Base-by-base conservation (phyloP, 2,329 filamentous ascomycete species). In the Aschersonia sp. region DNA sequence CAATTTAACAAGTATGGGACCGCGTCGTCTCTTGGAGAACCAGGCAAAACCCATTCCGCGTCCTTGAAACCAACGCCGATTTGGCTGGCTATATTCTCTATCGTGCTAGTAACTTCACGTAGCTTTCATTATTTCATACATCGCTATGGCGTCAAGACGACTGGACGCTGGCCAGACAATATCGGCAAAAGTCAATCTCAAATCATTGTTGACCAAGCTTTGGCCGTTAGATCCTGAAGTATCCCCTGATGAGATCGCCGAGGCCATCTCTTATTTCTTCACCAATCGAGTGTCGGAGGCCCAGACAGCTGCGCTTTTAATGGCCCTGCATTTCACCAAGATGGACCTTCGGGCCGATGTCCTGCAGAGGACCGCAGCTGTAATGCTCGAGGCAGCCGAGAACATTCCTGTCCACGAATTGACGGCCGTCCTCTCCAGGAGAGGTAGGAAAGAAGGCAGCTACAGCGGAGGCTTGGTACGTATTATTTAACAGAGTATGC, bases 231-330 rank as follows among this genome's bases (percentile, higher is more conserved):
- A 60, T 66, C 51, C 66, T 58, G 61, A 66, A 12, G 82, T 89
- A 48, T 79, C 80, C 12, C 80, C 89, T 10, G 71, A 78, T 46
- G 87, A 96, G 62, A 92, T 98, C 62, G 87, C 90, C 50, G 75
- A 83, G n/a, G 89, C 90, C 47, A 83, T 97, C 56, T 83, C 87
- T 5, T 75, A 90, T 59, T 94, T 96, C 61, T 97, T 97, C 66
- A 89, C 88, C 50, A 83, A 96, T 67, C 79, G 81, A 54, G 73
- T 97, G 14, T 90, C 86, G n/a, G 82, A 86, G 40, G 85, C 89
- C 7, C 92, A 97, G 63, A 85, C 85, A 1, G 85, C 86, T 47
- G 85, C 89, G 40, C 73, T 98, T 48, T 73, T 97, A 46, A 96
- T 92, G 59, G 85, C 88, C 47, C 73, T 98, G 43, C 90, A 96